Base-by-base conservation (phyloP, 257 asterid genomes). In the Penstemon newberryi region DNA sequence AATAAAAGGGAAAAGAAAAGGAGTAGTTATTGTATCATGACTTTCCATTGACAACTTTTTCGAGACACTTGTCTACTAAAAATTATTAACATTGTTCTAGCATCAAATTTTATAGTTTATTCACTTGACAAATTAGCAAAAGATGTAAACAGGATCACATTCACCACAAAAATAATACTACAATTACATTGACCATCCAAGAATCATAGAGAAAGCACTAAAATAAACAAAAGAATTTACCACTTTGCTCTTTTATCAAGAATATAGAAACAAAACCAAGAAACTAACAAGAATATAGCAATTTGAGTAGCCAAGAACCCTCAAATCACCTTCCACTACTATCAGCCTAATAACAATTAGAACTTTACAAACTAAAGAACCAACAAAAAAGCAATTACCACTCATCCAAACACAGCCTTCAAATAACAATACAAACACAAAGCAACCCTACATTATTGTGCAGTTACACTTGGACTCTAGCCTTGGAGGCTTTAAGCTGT, bases 401-500 rank as follows among this genome's bases (percentile, higher is more conserved):
- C 72, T 74, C 75, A 70, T 61, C 66, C 75, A 79, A 79, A 15
- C 18, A 76, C 74, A 71, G 51, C 67, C 71, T 67, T 71, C 53
- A 56, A 37, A 73, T 68, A 47, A 68, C 25, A 36, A 6, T 40
- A 51, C 18, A 45, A 61, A 52, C 46, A 59, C 70, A 54, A 1
- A 9, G 8, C 25, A 67, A 54, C 13, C 42, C 79, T 79, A 90
- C 98, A 93, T 93, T 68, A 93, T 90, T 70, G 77, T 72, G 87
- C 98, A 93, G 61, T 93, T 93, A 77, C 98, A 93, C 83, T 90
- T 93, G 40, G 98, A 93, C 82, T 93, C 98, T 61, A 79, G 86
- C 85, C 85, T 90, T 47, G 90, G 96, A 71, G 96, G 96, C 77
- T 81, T 83, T 78, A 72, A 43, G 72, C 77, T 81, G 60, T 84